Evolutionary conservation across 1,139 yeast genomes (phyloP).

Genomic region (Sugiyamaella pinicola): DNA sequence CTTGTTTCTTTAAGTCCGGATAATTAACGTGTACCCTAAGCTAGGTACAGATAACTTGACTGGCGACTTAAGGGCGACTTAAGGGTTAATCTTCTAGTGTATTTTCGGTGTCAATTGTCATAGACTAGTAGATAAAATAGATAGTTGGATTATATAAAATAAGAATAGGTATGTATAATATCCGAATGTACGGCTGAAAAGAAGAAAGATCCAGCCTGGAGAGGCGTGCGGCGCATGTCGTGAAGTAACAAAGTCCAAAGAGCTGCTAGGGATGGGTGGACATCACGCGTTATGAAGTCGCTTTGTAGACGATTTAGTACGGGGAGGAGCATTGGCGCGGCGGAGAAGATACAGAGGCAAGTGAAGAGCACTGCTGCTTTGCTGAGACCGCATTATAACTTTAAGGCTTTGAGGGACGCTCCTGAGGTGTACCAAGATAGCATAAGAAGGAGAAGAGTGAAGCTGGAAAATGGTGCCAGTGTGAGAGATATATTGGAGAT

Average conservation of each 20-base stretch:
- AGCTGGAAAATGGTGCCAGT: conserved; percentile 38
- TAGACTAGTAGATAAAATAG: no score
- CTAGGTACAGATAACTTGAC: no score
- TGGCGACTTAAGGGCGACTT: no score
- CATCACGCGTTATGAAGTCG: conserved; percentile 5
- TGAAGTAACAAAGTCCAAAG: background rate
- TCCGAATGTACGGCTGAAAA: no score
- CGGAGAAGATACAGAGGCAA: no score
- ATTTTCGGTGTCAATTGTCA: no score
- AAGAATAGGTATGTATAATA: no score
- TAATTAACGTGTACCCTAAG: no score
- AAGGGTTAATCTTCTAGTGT: no score
- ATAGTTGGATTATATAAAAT: no score
- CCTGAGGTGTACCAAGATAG: conserved; percentile 49
- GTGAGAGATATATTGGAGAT: conserved; percentile 42
- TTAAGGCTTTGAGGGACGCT: conserved; percentile 50
- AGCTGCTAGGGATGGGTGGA: background rate
- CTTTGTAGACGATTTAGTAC: conserved; percentile 6
- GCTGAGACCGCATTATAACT: conserved; percentile 51
- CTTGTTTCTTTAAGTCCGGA: no score
- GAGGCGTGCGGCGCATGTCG: background rate
- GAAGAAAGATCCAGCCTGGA: no score
- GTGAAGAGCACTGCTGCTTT: conserved; percentile 26
- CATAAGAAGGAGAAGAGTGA: conserved; percentile 51
- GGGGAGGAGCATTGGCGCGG: background rate